These are phyloP conservation scores for Wickerhamomyces xylosicus DNA, from an alignment of 805 yeast species.

Conservation along the genomic window DNA sequence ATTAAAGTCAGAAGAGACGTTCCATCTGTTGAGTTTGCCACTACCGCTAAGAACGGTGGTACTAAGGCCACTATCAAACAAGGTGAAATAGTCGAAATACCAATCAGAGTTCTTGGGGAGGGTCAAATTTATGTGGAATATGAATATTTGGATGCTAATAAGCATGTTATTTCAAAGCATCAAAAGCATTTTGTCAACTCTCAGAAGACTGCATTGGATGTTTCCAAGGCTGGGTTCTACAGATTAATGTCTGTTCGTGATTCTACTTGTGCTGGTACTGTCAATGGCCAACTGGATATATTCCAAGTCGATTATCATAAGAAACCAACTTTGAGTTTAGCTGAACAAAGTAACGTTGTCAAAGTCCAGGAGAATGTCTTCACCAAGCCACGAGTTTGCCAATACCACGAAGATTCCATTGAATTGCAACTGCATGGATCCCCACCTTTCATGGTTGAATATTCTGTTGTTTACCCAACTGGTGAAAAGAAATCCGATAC, in stretches of 20 bases:
- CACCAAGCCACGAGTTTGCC: constrained; percentile 33
- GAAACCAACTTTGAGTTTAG: constrained; percentile 33
- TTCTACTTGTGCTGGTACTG: constrained; percentile 39
- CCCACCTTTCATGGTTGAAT: constrained; percentile 61
- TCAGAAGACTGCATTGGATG: constrained; percentile 25
- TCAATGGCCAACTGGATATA: constrained; percentile 20
- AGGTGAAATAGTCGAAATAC: constrained; percentile 50
- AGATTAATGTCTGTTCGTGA: constrained; percentile 35
- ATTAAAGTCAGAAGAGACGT: constrained; percentile 62
- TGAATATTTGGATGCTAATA: constrained; percentile 22
- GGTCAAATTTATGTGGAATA: constrained; percentile 36
- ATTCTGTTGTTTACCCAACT: constrained; percentile 48
- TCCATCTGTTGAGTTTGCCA: constrained; percentile 45
- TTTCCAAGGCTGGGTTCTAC: constrained; percentile 37
- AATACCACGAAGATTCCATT: constrained; percentile 34
- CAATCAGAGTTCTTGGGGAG: constrained; percentile 48
- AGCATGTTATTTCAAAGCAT: constrained; percentile 17
- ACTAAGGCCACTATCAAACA: constrained; percentile 38
- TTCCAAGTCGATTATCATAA: constrained; percentile 34
- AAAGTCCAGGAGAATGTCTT: constrained; percentile 18
- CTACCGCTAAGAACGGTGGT: constrained; percentile 24
- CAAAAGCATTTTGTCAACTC: constrained; percentile 11
- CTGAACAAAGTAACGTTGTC: constrained; percentile 21
- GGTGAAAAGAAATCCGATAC: constrained; percentile 31
- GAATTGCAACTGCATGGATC: constrained; percentile 45